Base-by-base conservation (phyloP, 2,329 filamentous ascomycete species). In the Xylariaceae sp. region DNA sequence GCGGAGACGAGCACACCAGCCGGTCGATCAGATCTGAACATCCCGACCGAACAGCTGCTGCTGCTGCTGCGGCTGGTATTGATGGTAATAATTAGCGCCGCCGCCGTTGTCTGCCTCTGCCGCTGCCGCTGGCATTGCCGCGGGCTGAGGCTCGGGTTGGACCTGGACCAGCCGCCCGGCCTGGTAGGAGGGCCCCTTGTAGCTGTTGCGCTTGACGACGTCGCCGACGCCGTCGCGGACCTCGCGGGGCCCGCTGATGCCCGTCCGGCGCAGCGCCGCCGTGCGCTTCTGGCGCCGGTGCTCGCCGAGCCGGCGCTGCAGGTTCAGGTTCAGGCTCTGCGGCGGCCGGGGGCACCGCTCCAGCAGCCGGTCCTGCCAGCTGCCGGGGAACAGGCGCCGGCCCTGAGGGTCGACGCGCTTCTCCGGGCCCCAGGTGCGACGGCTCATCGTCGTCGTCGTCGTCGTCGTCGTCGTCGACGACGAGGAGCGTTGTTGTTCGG, bases 201-300 rank as follows among this genome's bases (percentile, higher is more conserved):
- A 62, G 23, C 56, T 62, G 25, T 58, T 64, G 22, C 63, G 58
- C 31, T 68, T 60, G 29, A 77, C 68, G 30, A 77, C 65, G 19
- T 77, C 73, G 11, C 66, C 70, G 3, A 77, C 69, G 3, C 72
- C 72, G 42, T 77, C 73, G 17, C 72, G 60, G 14, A 77, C 72
- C 47, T 75, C 70, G 16, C 59, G 65, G 0, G 77, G 77, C 5
- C 64, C 67, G 39, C 74, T 77, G 28, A 81, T 81, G n/a, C n/a
- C n/a, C 53, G 67, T 78, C 43, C 68, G 60, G 6, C 76, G 64
- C 33, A 81, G 59, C 47, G 75, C 73, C 38, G 71, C 64, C 15
- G 67, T 70, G 32, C 77, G 61, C 56, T 73, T 77, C 56, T 77
- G 72, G 16, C 74, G 65, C 32, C 71, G 63, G 42, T 65, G 66